Evolutionary conservation across 805 yeast genomes (phyloP).

Genomic region (Monosporozyma servazzii): DNA sequence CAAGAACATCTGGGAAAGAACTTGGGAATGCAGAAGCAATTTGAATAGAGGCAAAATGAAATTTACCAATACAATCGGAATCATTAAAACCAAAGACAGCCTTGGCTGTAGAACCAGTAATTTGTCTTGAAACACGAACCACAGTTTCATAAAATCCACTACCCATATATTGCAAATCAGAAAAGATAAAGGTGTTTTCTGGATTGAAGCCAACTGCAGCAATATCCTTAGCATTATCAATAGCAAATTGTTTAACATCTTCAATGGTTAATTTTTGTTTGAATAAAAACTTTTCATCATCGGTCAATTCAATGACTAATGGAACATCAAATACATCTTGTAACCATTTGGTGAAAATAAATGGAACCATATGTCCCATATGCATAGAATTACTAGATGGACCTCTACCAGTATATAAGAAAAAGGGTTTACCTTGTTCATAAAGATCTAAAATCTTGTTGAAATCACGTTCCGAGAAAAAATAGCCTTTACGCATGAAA

Average conservation of each 20-base stretch:
- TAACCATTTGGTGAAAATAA: constrained; percentile 91
- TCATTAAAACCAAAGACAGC: constrained; percentile 96
- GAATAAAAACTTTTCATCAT: constrained; percentile 93
- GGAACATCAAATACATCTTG: constrained; percentile 98
- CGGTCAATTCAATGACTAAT: constrained; percentile 85
- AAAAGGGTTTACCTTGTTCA: constrained; percentile 92
- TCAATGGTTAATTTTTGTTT: constrained; percentile 82
- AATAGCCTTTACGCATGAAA: constrained; percentile 79
- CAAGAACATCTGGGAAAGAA: constrained; percentile 89
- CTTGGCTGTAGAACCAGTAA: constrained; percentile 93
- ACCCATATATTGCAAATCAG: constrained; percentile 88
- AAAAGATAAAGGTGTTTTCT: constrained; percentile 88
- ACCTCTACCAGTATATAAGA: constrained; percentile 94
- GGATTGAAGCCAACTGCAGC: constrained; percentile 92
- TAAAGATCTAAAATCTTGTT: constrained; percentile 71
- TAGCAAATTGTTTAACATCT: constrained; percentile 74
- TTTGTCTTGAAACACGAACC: constrained; percentile 84
- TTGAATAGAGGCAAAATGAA: constrained; percentile 93
- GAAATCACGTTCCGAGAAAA: constrained; percentile 86
- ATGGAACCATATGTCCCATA: constrained; percentile 94
- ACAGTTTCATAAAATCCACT: constrained; percentile 91
- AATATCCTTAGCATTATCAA: constrained; percentile 83
- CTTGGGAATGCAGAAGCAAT: constrained; percentile 94
- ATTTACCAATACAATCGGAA: constrained; percentile 86
- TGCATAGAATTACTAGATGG: constrained; percentile 93